Base-by-base conservation (phyloP, 805 yeast genomes). In the Candida chauliodis region DNA sequence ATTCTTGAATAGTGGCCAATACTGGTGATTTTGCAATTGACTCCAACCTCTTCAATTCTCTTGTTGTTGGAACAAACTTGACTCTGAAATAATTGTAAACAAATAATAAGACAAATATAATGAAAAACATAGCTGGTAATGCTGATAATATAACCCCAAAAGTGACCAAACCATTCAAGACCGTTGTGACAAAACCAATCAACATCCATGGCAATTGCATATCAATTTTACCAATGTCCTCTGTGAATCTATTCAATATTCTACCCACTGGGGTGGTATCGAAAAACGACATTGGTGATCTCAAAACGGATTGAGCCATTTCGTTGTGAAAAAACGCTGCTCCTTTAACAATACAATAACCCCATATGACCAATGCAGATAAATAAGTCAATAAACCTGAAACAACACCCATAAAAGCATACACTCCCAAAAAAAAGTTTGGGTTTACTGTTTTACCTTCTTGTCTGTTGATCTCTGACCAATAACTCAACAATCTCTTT, bases 191-290 rank as follows among this genome's bases (percentile, higher is more conserved):
- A 38, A 61, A 54, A 19, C 44, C 45, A 18, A 52, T 51, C 20
- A 63, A 45, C 13, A 53, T 42, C 67, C 69, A 63, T 20, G 61
- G 51, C 8, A 64, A 46, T 29, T 54, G 57, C 39, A 53, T 52
- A 43, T 66, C 70, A 36, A 64, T 52, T 3, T 49, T 49, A 31
- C 51, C 50, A 5, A 64, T 58, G 43, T 65, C 71, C 21, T 63
- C 67, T 5, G 70, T 48, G 39, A 65, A 65, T 41, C 70, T 50
- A 41, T 65, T 65, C 51, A 65, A 52, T 23, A 65, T 58, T 45
- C 69, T 45, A 3, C 70, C 71, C 22, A 62, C 50, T 2, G 71
- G 71, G 1, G 71, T 65, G 14, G 69, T 63, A 41, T 65, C 71
- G 36, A 64, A 65, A 38, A 63, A 65, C 11, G 65, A 55, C 71